These are phyloP conservation scores for Komagataella ulmi DNA, from an alignment of 805 yeast genomes.

Conservation along the genomic window DNA sequence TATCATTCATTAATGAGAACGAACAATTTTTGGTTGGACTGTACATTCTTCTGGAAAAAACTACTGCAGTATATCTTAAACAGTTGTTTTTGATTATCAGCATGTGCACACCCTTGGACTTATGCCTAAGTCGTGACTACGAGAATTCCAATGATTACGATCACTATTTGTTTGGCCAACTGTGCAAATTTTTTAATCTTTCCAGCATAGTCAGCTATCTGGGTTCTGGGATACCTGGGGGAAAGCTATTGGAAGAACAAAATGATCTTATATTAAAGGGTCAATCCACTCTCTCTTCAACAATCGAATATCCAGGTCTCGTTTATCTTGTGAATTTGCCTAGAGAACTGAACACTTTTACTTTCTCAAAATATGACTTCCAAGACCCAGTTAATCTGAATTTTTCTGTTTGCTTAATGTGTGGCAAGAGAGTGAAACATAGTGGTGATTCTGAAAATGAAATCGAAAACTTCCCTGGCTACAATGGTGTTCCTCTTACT, in stretches of 20 bases:
- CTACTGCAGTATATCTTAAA: neutral
- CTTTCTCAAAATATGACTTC: conserved; percentile 13
- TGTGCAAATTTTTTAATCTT: conserved; percentile 5
- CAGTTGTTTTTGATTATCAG: neutral
- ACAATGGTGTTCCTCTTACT: conserved; percentile 18
- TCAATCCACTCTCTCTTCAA: conserved; percentile 10
- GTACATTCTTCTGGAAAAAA: neutral
- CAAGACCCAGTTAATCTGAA: conserved; percentile 15
- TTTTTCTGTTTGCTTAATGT: conserved; percentile 28
- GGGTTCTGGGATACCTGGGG: neutral
- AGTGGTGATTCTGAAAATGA: conserved; percentile 6
- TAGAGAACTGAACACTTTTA: conserved; percentile 20
- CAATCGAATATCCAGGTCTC: conserved; percentile 39
- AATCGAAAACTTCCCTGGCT: conserved; percentile 16
- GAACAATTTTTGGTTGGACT: neutral
- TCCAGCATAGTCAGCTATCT: neutral
- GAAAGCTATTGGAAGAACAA: neutral
- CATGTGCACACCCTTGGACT: conserved; percentile 4
- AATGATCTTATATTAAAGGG: conserved; percentile 15
- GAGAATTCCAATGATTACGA: conserved; percentile 1
- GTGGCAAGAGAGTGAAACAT: conserved; percentile 26
- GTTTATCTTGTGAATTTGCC: conserved; percentile 42
- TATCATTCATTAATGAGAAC: neutral
- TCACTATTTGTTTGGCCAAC: conserved; percentile 12
- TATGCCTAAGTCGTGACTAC: neutral